phyloP scores from a whole-genome alignment of 1,284 basidiomycete genomes.

The Marasmius oreades region DNA sequence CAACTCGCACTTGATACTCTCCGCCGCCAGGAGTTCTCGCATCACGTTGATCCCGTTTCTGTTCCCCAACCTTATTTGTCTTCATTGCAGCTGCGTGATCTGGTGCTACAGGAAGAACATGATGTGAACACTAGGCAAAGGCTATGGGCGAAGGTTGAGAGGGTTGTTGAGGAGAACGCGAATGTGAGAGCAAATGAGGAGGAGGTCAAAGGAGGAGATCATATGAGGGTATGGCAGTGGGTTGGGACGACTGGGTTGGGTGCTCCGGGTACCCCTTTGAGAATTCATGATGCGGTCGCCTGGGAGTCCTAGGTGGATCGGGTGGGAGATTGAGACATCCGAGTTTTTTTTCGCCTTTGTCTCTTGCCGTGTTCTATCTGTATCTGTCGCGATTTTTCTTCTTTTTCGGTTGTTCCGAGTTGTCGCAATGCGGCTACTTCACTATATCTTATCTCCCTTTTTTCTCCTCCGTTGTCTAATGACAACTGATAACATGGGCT shows the following conservation, averaged over 20 bases:
- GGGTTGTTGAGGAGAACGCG: constrained; percentile 88
- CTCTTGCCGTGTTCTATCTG: too few relatives aligned
- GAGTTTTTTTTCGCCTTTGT: too few relatives aligned
- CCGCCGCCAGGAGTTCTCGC: constrained; percentile 81
- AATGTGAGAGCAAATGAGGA: constrained; percentile 90
- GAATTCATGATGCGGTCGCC: not conserved
- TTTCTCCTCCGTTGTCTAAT: too few relatives aligned
- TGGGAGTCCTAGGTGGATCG: not conserved
- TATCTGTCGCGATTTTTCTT: too few relatives aligned
- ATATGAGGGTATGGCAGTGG: constrained; percentile 83
- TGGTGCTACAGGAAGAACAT: constrained; percentile 81
- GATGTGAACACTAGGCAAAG: constrained; percentile 64
- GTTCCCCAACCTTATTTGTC: constrained; percentile 81
- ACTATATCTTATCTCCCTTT: too few relatives aligned
- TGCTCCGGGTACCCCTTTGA: constrained; percentile 6
- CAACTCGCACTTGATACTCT: constrained; percentile 78
- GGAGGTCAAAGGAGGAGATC: constrained; percentile 87
- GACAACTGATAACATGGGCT: too few relatives aligned
- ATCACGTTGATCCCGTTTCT: constrained; percentile 82
- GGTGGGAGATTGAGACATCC: not conserved
- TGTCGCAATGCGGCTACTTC: too few relatives aligned
- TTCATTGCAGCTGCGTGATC: constrained; percentile 88
- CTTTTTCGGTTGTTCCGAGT: too few relatives aligned
- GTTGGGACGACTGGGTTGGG: constrained; percentile 47
- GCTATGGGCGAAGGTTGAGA: constrained; percentile 86